phyloP scores from a whole-genome alignment of 805 yeast genomes.

The Pichia ethanolica region DNA sequence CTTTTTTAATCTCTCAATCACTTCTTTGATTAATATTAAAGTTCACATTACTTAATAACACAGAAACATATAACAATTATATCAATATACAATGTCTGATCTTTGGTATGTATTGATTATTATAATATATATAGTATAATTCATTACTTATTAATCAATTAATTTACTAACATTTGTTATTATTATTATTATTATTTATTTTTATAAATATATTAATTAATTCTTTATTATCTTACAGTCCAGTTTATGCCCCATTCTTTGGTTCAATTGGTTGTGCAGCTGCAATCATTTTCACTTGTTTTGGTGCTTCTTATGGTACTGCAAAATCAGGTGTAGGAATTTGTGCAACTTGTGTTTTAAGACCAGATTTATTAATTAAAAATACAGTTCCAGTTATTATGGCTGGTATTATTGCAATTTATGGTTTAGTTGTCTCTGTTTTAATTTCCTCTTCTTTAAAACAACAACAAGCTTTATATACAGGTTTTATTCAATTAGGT shows the following conservation, averaged over 20 bases:
- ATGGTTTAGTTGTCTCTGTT: slow-evolving; percentile 94
- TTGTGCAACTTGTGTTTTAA: slow-evolving; percentile 94
- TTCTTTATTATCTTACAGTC: slow-evolving; percentile 31
- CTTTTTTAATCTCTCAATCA: too few relatives aligned
- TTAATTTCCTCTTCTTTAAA: slow-evolving; percentile 83
- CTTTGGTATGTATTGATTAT: slow-evolving; percentile 78
- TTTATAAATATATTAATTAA: background rate
- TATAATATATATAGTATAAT: too few relatives aligned
- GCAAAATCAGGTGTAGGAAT: slow-evolving; percentile 99
- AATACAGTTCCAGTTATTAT: slow-evolving; percentile 95
- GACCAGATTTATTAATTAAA: slow-evolving; percentile 93
- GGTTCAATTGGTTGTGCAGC: slow-evolving; percentile 99
- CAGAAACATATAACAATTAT: background rate
- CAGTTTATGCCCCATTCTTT: slow-evolving; percentile 90
- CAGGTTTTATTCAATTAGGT: slow-evolving; percentile 97
- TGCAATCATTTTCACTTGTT: slow-evolving; percentile 96
- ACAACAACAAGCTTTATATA: slow-evolving; percentile 88
- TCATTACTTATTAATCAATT: background rate
- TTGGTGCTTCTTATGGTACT: slow-evolving; percentile 98
- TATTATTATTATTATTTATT: background rate
- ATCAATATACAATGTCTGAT: slow-evolving; percentile 48
- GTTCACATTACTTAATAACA: background rate
- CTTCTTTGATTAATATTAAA: too few relatives aligned
- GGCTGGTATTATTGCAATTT: slow-evolving; percentile 99
- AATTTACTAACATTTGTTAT: background rate